These are phyloP conservation scores for Talaromyces sp. DNA, from an alignment of 2,329 filamentous ascomycete genomes.

Conservation along the genomic window DNA sequence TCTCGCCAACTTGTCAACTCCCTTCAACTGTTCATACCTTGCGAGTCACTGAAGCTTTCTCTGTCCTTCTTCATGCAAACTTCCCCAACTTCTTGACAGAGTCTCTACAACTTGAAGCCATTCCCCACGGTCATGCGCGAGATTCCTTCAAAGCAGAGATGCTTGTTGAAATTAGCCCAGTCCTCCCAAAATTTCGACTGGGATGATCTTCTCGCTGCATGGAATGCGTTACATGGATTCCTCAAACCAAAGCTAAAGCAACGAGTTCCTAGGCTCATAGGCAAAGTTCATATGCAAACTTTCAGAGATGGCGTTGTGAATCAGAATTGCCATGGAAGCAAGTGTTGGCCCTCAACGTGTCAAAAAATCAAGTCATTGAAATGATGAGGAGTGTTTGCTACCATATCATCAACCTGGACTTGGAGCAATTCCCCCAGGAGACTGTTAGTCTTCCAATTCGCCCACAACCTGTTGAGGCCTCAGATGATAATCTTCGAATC, in stretches of 20 bases:
- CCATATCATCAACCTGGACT: neutral
- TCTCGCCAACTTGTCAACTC: neutral
- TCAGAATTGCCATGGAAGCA: neutral
- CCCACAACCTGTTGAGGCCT: neutral
- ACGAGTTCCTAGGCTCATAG: too few relatives aligned
- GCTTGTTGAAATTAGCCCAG: neutral
- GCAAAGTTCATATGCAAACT: too few relatives aligned
- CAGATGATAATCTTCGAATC: neutral
- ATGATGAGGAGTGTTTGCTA: neutral
- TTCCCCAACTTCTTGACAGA: too few relatives aligned
- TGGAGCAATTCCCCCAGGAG: neutral
- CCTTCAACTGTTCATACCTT: neutral
- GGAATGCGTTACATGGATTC: neutral
- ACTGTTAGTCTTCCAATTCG: neutral
- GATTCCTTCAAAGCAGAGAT: neutral
- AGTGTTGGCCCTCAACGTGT: neutral
- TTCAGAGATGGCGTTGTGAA: too few relatives aligned
- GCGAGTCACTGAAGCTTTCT: neutral
- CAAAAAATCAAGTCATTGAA: accelerated
- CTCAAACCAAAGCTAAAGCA: neutral
- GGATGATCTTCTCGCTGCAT: neutral
- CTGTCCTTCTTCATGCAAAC: neutral
- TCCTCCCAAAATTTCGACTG: neutral
- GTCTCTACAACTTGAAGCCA: neutral
- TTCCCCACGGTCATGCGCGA: neutral